These are phyloP conservation scores for Flaveria sonorensis DNA, from an alignment of 129 eudicot genomes.

Conservation along the genomic window DNA sequence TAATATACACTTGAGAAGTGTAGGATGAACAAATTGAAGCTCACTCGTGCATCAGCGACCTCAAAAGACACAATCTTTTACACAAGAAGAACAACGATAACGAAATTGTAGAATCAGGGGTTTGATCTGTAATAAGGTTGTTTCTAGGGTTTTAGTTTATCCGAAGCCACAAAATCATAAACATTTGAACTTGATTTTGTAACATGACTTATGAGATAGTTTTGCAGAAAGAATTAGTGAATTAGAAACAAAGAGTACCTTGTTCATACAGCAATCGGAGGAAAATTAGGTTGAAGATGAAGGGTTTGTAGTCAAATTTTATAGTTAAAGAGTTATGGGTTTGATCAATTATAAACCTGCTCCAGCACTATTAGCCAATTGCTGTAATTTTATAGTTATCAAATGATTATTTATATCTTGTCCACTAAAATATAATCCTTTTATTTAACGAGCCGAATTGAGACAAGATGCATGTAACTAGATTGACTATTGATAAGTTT, in stretches of 20 bases:
- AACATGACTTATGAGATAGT: slow-evolving; percentile 6
- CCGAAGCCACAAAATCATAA: not conserved
- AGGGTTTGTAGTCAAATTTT: slow-evolving; percentile 11
- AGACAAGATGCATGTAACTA: too few species aligned
- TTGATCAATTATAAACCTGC: not conserved
- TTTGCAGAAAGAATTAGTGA: not conserved
- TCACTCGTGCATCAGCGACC: slow-evolving; percentile 3
- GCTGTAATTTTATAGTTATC: not conserved
- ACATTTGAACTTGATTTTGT: not conserved
- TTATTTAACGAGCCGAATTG: too few species aligned
- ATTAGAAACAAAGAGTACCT: slow-evolving; percentile 19
- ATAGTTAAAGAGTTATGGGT: not conserved
- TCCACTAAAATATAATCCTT: too few species aligned
- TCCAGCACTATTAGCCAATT: not conserved
- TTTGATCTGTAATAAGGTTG: slow-evolving; percentile 5
- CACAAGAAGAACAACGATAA: not conserved
- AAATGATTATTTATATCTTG: not conserved
- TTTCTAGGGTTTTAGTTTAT: slow-evolving; percentile 25
- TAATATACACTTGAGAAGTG: not conserved
- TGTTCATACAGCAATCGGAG: slow-evolving; percentile 17
- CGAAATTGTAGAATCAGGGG: not conserved
- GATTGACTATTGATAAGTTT: too few species aligned
- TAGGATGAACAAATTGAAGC: too few species aligned
- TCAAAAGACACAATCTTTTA: not conserved
- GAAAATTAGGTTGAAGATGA: slow-evolving; percentile 32